These are phyloP conservation scores for Acer yangbiense DNA, from an alignment of 345 rosid genomes.

Conservation along the genomic window DNA sequence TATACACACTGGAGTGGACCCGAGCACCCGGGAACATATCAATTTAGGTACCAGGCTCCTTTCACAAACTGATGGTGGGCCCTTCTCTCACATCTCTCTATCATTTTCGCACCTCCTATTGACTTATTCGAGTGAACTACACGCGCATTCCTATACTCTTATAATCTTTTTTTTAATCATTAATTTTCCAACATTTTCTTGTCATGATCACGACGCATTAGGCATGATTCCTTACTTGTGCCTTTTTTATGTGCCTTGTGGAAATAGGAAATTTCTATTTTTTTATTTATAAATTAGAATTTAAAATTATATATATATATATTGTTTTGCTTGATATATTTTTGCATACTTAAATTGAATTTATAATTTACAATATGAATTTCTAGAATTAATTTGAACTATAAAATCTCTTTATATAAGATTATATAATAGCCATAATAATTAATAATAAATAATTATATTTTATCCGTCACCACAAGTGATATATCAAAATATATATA, in stretches of 20 bases:
- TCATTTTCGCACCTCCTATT: too few species aligned
- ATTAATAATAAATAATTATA: too few species aligned
- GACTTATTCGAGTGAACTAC: neutral
- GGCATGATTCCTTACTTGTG: neutral
- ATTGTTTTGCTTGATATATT: too few species aligned
- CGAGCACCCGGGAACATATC: slow-evolving; percentile 17
- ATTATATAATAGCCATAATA: neutral
- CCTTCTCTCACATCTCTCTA: neutral
- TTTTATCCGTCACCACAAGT: too few species aligned
- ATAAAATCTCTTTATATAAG: too few species aligned
- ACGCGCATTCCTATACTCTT: neutral
- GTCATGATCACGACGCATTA: slow-evolving; percentile 4
- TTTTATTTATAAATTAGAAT: too few species aligned
- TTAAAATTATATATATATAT: too few species aligned
- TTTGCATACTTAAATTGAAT: too few species aligned
- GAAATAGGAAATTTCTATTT: neutral
- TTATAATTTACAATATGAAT: too few species aligned
- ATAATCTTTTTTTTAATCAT: neutral
- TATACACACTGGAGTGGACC: slow-evolving; percentile 17
- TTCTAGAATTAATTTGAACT: too few species aligned
- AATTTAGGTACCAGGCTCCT: slow-evolving; percentile 40
- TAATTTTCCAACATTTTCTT: slow-evolving; percentile 15
- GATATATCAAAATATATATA: too few species aligned
- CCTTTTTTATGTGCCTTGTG: neutral
- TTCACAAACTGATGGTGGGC: slow-evolving; percentile 27